Conservation (phyloP, 2,329 filamentous ascomycete species). For the Tolypocladium ovalisporum region DNA sequence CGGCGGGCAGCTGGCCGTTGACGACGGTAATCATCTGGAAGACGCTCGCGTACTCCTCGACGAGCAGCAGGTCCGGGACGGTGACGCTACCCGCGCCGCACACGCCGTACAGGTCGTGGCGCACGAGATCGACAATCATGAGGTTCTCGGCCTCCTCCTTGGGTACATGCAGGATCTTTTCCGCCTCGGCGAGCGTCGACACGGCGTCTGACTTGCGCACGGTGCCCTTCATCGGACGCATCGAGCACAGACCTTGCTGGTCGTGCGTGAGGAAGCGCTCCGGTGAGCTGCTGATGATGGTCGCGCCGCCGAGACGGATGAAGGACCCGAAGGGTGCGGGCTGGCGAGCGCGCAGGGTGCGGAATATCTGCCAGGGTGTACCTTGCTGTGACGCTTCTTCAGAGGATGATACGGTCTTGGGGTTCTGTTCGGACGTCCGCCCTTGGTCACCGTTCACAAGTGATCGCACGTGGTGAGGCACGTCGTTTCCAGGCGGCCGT, state of each 20-base stretch:
- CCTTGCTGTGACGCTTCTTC: constrained; percentile 3
- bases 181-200: constrained; percentile 61
- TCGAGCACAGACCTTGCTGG: constrained; percentile 50
- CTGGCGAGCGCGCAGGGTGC: constrained; percentile 56
- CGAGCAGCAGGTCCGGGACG: constrained; percentile 69
- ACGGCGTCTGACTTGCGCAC: constrained; percentile 63
- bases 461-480: constrained; percentile 15
- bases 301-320: constrained; percentile 56
- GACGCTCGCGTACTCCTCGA: constrained; percentile 85
- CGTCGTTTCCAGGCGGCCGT: constrained; percentile 30
- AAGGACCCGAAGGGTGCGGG: constrained; percentile 82
- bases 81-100: constrained; percentile 62
- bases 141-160: constrained; percentile 95
- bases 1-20: constrained; percentile 49
- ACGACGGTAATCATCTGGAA: constrained; percentile 89
- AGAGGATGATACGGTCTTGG: background rate
- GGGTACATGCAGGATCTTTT: constrained; percentile 60
- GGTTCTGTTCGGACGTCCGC: background rate
- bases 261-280: constrained; percentile 69
- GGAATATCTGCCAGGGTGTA: constrained; percentile 61
- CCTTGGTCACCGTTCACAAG: background rate
- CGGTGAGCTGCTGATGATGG: constrained; percentile 73
- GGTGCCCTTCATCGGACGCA: constrained; percentile 94
- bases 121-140: constrained; percentile 96
- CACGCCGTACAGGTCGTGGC: constrained; percentile 83